Percentiles rank a stretch among this genome's conserved stretches.
phyloP scores from a whole-genome alignment of 2,329 filamentous ascomycete species.

The Trichothecium sympodiale region DNA sequence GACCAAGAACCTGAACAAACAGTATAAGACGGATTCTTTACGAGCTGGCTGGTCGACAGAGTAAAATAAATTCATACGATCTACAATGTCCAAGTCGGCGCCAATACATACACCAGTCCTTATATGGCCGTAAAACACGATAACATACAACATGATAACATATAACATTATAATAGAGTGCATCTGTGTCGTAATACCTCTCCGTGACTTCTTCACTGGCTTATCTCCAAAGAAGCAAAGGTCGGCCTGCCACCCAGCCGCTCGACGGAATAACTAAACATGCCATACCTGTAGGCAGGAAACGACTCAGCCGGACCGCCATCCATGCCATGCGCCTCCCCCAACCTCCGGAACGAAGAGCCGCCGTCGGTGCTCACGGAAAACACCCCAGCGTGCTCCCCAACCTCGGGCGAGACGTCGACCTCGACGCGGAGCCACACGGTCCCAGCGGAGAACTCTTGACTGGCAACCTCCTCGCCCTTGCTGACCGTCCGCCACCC shows the following conservation, averaged over 20 bases:
- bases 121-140: no score
- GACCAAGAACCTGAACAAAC: no score
- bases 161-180: no score
- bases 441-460: constrained; percentile 8
- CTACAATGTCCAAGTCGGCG: no score
- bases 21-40: no score
- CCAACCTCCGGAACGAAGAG: constrained; percentile 10
- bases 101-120: no score
- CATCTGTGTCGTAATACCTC: no score
- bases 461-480: constrained; percentile 11
- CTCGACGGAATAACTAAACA: constrained; percentile 36
- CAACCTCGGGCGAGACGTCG: constrained; percentile 13
- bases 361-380: constrained; percentile 4
- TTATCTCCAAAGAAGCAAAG: no score
- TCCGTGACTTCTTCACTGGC: no score
- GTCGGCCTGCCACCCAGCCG: constrained; percentile 7
- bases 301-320: constrained; percentile 32
- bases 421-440: constrained; percentile 13
- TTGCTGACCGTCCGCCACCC: constrained; percentile 4
- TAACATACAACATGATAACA: no score
- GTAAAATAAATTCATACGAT: no score
- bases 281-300: constrained; percentile 34
- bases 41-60: no score
- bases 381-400: constrained; percentile 10
- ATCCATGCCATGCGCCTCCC: constrained; percentile 23